These are phyloP conservation scores for Russula vinacea DNA, from an alignment of 768 basidiomycete genomes.

Conservation along the genomic window DNA sequence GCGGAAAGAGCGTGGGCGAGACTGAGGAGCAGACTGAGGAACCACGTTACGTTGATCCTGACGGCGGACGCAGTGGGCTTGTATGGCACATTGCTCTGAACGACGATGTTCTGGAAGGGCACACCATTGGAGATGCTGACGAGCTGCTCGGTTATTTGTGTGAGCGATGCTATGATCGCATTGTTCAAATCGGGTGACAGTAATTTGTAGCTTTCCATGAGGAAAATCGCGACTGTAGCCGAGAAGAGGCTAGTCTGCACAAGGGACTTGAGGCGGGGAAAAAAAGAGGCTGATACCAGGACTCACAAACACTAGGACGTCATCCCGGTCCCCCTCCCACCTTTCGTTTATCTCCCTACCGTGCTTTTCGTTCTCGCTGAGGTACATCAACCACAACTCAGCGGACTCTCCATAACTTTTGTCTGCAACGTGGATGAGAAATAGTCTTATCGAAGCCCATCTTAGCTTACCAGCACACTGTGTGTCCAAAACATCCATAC, in stretches of 20 bases:
- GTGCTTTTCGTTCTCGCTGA: neutral
- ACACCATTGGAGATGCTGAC: conserved; percentile 5
- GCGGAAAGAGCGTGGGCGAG: conserved; percentile 9
- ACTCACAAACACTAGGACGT: conserved; percentile 14
- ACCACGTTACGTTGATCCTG: conserved; percentile 20
- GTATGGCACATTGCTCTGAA: neutral
- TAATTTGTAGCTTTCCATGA: conserved; percentile 8
- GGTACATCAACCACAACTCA: neutral
- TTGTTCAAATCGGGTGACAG: conserved; percentile 11
- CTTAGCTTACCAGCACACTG: neutral
- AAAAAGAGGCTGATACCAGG: neutral
- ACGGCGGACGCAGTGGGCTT: neutral
- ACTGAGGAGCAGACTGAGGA: conserved; percentile 19
- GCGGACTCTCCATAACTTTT: neutral
- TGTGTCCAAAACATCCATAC: neutral
- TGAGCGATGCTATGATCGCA: neutral
- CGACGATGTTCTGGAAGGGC: neutral
- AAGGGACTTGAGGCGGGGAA: neutral
- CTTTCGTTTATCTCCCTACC: neutral
- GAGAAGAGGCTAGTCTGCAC: conserved; percentile 22
- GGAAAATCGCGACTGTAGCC: conserved; percentile 3
- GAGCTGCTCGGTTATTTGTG: conserved; percentile 22
- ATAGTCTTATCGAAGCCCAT: neutral
- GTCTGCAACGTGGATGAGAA: neutral
- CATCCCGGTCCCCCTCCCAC: neutral